Percentiles rank a stretch among this genome's conserved stretches.
These are phyloP conservation scores for Otatea glauca DNA, from an alignment of 176 grass and related monocot genomes.

Conservation along the genomic window DNA sequence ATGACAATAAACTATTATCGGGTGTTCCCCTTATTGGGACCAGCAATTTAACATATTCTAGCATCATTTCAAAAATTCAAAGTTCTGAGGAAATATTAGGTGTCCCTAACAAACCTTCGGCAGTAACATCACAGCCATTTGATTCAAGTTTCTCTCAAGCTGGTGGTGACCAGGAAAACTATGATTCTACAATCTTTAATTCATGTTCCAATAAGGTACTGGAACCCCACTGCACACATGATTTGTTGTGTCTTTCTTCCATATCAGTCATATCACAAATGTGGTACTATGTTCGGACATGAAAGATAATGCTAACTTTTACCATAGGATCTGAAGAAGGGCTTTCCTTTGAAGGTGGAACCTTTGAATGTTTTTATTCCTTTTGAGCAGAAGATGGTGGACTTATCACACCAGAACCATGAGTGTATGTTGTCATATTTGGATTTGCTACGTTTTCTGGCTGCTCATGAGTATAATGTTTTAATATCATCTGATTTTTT, in stretches of 20 bases:
- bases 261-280: background rate
- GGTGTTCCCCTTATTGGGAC: constrained; percentile 24
- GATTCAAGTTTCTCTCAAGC: constrained; percentile 17
- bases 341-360: constrained; percentile 57
- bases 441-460: constrained; percentile 7
- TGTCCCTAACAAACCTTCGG: constrained; percentile 23
- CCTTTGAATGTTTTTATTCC: constrained; percentile 43
- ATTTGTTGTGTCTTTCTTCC: constrained; percentile 28
- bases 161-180: constrained; percentile 26
- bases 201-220: constrained; percentile 41
- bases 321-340: constrained; percentile 48
- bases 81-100: constrained; percentile 27
- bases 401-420: constrained; percentile 39
- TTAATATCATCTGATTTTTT: constrained; percentile 32
- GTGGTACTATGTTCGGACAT: background rate
- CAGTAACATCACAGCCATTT: constrained; percentile 13
- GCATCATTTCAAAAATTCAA: constrained; percentile 45
- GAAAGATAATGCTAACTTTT: constrained; percentile 18
- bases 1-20: constrained; percentile 25
- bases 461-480: constrained; percentile 3
- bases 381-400: constrained; percentile 52
- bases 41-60: constrained; percentile 44
- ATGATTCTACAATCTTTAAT: constrained; percentile 22
- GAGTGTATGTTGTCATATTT: constrained; percentile 46
- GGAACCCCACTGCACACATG: constrained; percentile 2